Base-by-base conservation (phyloP, 192 early-diverging fungal genomes). In the Coemansia sp. region DNA sequence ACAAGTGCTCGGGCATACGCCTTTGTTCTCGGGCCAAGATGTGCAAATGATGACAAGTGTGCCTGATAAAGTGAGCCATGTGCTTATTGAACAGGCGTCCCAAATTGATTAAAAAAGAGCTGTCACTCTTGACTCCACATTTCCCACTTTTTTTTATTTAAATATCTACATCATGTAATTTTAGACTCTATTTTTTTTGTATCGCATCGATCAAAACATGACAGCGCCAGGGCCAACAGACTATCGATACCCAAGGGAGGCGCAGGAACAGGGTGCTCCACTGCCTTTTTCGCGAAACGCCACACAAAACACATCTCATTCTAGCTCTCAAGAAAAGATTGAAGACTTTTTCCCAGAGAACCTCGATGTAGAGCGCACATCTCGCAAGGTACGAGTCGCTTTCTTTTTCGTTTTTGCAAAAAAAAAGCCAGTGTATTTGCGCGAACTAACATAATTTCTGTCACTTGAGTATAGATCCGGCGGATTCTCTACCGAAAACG, bases 301-400 rank as follows among this genome's bases (percentile, higher is more conserved):
- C 7, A 56, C 53, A 15, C 53, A 56, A 56, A 56, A 56, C 29
- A 38, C 24, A 22, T 52, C 62, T 45, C 63, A 41, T 12, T 40
- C 64, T 6, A 62, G 61, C 18, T 66, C 61, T 0, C 35, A 44
- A 49, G 41, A 50, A 2, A 53, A 50, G 11, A 35, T 78, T 24
- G 53, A 78, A 7, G 76, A 78, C 45, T 63, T 78, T 40, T 78
- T 78, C 56, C 32, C 67, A 9, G 71, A 78, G 5, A 71, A 78
- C 27, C 67, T 59, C 27, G 64, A 63, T 2, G 64, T 78, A 12
- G n/a, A 65, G 13, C 64, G 67, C 37, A 67, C 76, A 15, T 65
- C 76, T 5, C 73, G 44, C 22, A 63, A 62, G 45, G 71, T 73
- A 73, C 44, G 49, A n/a, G 20, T 9, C 20, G 4, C 18, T n/a